phyloP scores from a whole-genome alignment of 495 filamentous ascomycete species.

The Aspergillus sparsus region DNA sequence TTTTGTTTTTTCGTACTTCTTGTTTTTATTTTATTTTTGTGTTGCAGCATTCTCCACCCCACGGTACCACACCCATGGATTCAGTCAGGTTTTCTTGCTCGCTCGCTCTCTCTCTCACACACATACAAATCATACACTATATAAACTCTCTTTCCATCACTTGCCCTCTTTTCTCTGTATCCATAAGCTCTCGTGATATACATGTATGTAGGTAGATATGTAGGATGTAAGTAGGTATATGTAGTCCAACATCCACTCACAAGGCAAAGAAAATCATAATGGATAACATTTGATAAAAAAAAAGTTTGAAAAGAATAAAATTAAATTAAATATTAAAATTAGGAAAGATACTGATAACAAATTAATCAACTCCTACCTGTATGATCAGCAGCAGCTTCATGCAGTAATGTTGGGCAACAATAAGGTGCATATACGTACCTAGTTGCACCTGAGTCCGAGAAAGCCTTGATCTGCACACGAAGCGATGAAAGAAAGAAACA shows the following conservation, averaged over 20 bases:
- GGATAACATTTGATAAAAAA: no score
- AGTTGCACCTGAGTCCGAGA: constrained; percentile 2
- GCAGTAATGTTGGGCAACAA: constrained; percentile 7
- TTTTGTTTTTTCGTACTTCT: background rate
- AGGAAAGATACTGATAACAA: no score
- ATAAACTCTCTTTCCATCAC: no score
- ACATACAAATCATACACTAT: no score
- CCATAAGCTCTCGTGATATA: background rate
- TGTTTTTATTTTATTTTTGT: background rate
- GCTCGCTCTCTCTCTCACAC: no score
- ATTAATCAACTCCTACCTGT: background rate
- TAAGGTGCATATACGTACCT: background rate
- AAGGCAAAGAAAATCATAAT: no score
- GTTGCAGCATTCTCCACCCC: background rate
- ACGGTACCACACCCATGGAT: constrained; percentile 3
- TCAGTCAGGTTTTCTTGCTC: background rate
- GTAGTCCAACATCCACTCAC: no score
- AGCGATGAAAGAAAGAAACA: no score
- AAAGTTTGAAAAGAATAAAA: no score
- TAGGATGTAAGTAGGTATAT: no score
- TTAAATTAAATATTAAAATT: no score
- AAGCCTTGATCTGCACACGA: background rate
- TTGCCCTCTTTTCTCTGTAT: background rate
- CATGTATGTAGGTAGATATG: no score
- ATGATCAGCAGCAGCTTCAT: constrained; percentile 6